Evolutionary conservation across 331 rosid genomes (phyloP).

Genomic region (Malus hybrid): DNA sequence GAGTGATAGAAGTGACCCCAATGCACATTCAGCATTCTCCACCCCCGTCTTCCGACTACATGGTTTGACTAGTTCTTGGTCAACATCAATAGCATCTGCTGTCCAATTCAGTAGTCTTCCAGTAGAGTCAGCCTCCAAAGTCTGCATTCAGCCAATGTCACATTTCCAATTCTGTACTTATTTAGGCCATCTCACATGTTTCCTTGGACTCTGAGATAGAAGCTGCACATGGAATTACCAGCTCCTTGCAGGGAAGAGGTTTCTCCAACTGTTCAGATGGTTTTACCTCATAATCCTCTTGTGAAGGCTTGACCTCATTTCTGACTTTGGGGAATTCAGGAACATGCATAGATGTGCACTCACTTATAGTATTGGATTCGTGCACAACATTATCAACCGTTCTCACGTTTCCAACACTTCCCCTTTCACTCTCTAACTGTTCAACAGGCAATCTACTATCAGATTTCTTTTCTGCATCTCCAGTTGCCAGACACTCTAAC

Average conservation of each 20-base stretch:
- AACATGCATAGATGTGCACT: constrained; percentile 16
- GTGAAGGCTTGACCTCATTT: constrained; percentile 48
- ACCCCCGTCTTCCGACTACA: constrained; percentile 29
- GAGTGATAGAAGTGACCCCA: constrained; percentile 36
- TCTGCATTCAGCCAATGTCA: constrained; percentile 31
- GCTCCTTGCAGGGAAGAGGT: constrained; percentile 23
- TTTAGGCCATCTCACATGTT: constrained; percentile 20
- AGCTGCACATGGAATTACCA: constrained; percentile 39
- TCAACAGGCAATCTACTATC: constrained; percentile 37
- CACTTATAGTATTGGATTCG: constrained; percentile 21
- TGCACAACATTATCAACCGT: constrained; percentile 20
- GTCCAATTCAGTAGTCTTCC: constrained; percentile 31
- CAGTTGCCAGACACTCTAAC: constrained; percentile 25
- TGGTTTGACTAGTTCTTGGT: constrained; percentile 36
- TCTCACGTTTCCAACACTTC: constrained; percentile 17
- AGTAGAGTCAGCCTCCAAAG: constrained; percentile 23
- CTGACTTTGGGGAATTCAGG: constrained; percentile 15
- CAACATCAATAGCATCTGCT: constrained; percentile 37
- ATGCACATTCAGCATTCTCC: constrained; percentile 42
- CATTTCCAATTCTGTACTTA: constrained; percentile 30
- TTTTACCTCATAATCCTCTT: constrained; percentile 39
- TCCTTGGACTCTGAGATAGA: constrained; percentile 43
- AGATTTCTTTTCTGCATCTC: constrained; percentile 23
- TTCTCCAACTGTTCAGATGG: constrained; percentile 41
- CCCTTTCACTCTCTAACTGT: constrained; percentile 30